Evolutionary conservation across 768 basidiomycete species (phyloP).

Genomic region (Trametes sanguinea): DNA sequence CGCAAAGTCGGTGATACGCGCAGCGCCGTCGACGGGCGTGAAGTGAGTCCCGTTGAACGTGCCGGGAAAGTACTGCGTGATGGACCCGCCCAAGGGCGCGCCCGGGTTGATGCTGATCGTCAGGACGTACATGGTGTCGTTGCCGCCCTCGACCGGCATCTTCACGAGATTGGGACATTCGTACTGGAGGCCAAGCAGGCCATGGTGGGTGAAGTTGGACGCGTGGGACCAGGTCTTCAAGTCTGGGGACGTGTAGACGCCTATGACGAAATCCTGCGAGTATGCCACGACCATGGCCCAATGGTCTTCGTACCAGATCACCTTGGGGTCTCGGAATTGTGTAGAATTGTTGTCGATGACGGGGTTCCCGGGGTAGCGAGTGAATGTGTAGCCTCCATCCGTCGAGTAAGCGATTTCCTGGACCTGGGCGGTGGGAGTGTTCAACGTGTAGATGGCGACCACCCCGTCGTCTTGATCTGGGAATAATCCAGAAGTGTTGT

Average conservation of each 20-base stretch:
- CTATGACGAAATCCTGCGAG: slow-evolving; percentile 15
- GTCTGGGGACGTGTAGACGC: slow-evolving; percentile 15
- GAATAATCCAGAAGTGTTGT: slow-evolving; percentile 22
- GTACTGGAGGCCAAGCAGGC: slow-evolving; percentile 11
- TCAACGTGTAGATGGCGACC: slow-evolving; percentile 20
- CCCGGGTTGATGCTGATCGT: slow-evolving; percentile 20
- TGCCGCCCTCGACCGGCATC: slow-evolving; percentile 10
- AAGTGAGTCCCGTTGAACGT: slow-evolving; percentile 20
- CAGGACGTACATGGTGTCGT: slow-evolving; percentile 15
- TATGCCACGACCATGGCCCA: slow-evolving; percentile 18
- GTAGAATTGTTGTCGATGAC: slow-evolving; percentile 16
- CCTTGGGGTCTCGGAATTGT: slow-evolving; percentile 22
- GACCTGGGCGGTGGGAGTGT: slow-evolving; percentile 11
- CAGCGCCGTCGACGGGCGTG: slow-evolving; percentile 3
- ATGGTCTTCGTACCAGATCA: slow-evolving; percentile 17
- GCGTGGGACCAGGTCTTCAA: slow-evolving; percentile 19
- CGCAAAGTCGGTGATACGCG: slow-evolving; percentile 18
- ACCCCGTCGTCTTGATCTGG: slow-evolving; percentile 16
- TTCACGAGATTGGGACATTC: slow-evolving; percentile 20
- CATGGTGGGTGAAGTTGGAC: slow-evolving; percentile 17
- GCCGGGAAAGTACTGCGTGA: slow-evolving; percentile 18
- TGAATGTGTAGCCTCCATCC: slow-evolving; percentile 19
- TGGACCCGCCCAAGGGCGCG: slow-evolving; percentile 20
- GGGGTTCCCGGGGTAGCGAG: slow-evolving; percentile 12
- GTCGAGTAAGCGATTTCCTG: slow-evolving; percentile 21